Evolutionary conservation across 139 green algal species (phyloP), one percentile per base, ranked within the genome.

Genomic region (Auxenochlorella pyrenoidosa): DNA sequence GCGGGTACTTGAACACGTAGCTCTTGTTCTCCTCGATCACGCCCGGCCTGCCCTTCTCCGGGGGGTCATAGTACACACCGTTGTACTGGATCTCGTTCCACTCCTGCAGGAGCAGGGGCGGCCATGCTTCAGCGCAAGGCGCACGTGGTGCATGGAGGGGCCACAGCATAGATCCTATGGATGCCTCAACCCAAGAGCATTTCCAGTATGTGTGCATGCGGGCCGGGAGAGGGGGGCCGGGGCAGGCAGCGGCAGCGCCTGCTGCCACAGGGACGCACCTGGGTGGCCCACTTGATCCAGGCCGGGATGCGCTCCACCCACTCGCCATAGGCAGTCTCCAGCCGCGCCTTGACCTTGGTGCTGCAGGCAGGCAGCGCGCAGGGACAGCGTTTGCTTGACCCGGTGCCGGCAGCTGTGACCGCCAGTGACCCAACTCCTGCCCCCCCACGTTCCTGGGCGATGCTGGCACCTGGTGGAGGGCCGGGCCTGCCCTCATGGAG

Each of bases 11-110:
- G 92, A 99, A 99, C 19, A 91, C 93, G 93, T 99, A 99, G 60
- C 82, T 82, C 84, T 95, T 96, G 85, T 95, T 89, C 24, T 78
- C 40, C 32, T 93, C 66, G 1, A 96, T 63, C 83, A 93, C 92
- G 21, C 94, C 94, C 0, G 95, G 94, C 60, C 92, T 3, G 54
- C 71, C 89, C 51, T 54, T 75, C 84, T 94, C 89, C 0, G 86
- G 86, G 6, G 96, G 96, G 77, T 95, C 88, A 60, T 91, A 98
- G 91, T 98, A 92, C 77, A 97, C 94, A 41, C 96, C 96, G 89
- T 98, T 98, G 94, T 94, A 98, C 90, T 97, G 96, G 63, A 98
- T 93, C 93, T 98, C 96, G 89, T 97, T 96, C 94, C 93, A 97
- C 87, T 97, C 96, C 93, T 97, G 94, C 68, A 51, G 51, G 60